Evolutionary conservation across 2,329 filamentous ascomycete species (phyloP).

Genomic region (Sporothrix sp.): DNA sequence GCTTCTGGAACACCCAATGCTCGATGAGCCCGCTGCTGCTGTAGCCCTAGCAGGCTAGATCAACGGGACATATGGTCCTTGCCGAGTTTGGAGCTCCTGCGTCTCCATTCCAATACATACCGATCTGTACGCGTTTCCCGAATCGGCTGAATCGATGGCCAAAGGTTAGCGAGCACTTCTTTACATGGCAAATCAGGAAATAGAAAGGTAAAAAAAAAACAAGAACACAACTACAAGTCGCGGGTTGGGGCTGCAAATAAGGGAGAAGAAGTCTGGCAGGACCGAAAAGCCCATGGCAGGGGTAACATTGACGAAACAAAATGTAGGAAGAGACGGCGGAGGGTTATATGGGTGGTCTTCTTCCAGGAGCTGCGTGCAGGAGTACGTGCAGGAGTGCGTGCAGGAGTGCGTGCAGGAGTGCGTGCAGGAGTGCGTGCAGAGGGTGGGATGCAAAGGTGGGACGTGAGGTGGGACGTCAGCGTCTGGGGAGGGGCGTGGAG

Average conservation of each 20-base stretch:
- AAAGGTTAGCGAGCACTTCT: conserved; percentile 8
- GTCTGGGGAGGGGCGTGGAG: conserved; percentile 1
- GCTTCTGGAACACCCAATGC: too few relatives aligned
- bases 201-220: conserved; percentile 15
- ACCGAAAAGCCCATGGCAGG: too few relatives aligned
- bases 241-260: too few relatives aligned
- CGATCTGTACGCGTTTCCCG: conserved; percentile 51
- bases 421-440: background rate
- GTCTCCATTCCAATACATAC: conserved; percentile 32
- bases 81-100: too few relatives aligned
- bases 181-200: conserved; percentile 16
- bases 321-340: background rate
- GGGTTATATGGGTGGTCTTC: conserved; percentile 7
- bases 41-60: too few relatives aligned
- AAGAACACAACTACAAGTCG: background rate
- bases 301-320: too few relatives aligned
- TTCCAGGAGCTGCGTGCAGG: too few relatives aligned
- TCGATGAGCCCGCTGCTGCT: too few relatives aligned
- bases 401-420: too few relatives aligned
- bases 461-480: background rate
- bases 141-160: conserved; percentile 38
- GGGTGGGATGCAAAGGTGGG: conserved; percentile 1
- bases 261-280: too few relatives aligned
- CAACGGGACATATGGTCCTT: too few relatives aligned
- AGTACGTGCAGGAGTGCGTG: too few relatives aligned